A percentile compares a stretch with the other conserved stretches of the same genome.
Evolutionary conservation across 345 rosid species (phyloP).

Genomic region (Atalantia buxifolia): DNA sequence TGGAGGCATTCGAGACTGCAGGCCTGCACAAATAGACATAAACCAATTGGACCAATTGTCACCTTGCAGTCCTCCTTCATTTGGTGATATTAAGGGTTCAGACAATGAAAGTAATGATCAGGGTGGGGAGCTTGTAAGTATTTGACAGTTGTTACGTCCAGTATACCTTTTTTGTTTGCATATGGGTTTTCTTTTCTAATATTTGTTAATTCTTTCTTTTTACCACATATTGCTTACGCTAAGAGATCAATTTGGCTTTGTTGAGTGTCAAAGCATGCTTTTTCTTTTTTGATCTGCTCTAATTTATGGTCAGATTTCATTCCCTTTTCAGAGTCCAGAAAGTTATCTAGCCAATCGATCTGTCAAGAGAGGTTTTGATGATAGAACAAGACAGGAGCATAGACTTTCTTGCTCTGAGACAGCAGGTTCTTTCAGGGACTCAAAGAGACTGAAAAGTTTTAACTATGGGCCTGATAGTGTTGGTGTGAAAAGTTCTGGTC

Average conservation of each 20-base stretch:
- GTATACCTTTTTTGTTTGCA: background rate
- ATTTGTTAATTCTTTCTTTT: background rate
- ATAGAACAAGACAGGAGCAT: slow-evolving; percentile 22
- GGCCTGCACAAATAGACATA: slow-evolving; percentile 13
- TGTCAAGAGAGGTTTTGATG: slow-evolving; percentile 26
- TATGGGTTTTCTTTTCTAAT: background rate
- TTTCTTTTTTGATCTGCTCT: background rate
- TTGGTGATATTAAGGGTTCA: slow-evolving; percentile 38
- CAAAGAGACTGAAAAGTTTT: slow-evolving; percentile 55
- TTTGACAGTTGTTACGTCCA: background rate
- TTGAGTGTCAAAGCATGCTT: background rate
- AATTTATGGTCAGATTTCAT: background rate
- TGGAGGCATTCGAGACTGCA: slow-evolving; percentile 16
- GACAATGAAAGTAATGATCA: slow-evolving; percentile 45
- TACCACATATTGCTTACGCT: background rate
- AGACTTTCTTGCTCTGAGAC: slow-evolving; percentile 29
- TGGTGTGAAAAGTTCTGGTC: slow-evolving; percentile 6
- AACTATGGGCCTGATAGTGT: slow-evolving; percentile 20
- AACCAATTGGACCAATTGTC: slow-evolving; percentile 32
- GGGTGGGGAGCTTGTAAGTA: slow-evolving; percentile 35
- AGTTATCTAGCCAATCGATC: slow-evolving; percentile 20
- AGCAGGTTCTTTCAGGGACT: slow-evolving; percentile 34
- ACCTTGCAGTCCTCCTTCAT: slow-evolving; percentile 49
- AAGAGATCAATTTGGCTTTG: background rate
- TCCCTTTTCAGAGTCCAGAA: slow-evolving; percentile 33